Percentiles rank a stretch among this genome's conserved stretches.
phyloP scores from a whole-genome alignment of 345 rosid genomes.

The Eucalyptus sp. region DNA sequence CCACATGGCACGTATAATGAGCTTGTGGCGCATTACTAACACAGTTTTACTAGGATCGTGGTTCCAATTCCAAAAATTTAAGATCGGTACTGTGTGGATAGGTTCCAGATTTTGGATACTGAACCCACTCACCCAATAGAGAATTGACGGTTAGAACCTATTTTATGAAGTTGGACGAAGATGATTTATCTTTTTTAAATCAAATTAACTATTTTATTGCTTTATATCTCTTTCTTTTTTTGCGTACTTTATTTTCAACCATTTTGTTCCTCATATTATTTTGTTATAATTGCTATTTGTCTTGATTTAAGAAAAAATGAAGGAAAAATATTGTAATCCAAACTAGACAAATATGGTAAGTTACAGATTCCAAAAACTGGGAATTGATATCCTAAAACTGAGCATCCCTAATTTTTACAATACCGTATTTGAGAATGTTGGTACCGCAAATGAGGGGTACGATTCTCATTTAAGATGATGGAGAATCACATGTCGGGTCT shows the following conservation, averaged over 20 bases:
- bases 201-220: background rate
- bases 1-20: background rate
- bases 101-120: fast-evolving
- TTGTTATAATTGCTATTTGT: background rate
- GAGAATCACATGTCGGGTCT: background rate
- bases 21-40: background rate
- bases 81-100: fast-evolving
- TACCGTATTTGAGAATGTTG: background rate
- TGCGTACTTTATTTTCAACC: too few species aligned
- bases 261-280: background rate
- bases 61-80: fast-evolving
- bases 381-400: fast-evolving
- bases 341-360: fast-evolving
- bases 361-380: background rate
- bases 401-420: background rate
- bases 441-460: background rate
- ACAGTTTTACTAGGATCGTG: background rate
- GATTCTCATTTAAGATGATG: background rate
- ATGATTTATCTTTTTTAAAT: background rate
- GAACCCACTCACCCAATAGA: fast-evolving
- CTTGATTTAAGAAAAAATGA: background rate
- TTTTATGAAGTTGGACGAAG: fast-evolving
- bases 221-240: too few species aligned
- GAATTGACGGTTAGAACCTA: fast-evolving
- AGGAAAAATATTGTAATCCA: fast-evolving